Percentiles rank a stretch among this genome's conserved stretches.
phyloP scores from a whole-genome alignment of 352 stramenopile genomes.

The Globisporangium carolinianum region DNA sequence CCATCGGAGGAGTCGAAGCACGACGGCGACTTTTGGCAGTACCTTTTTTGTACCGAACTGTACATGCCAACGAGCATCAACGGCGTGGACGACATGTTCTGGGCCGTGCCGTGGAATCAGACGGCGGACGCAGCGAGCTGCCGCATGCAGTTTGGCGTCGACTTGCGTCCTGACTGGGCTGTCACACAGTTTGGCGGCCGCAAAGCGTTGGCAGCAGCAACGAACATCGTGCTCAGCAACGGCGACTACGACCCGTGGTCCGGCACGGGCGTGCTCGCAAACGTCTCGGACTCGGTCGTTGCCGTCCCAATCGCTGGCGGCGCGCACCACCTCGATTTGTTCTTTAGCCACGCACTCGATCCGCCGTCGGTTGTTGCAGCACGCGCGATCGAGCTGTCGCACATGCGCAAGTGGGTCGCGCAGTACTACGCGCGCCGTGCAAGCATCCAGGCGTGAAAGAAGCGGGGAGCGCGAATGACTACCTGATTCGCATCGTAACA shows the following conservation, averaged over 20 bases:
- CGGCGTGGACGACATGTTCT: constrained; percentile 87
- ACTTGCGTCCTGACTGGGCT: constrained; percentile 56
- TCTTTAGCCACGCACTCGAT: constrained; percentile 87
- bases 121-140: constrained; percentile 60
- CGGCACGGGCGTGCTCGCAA: constrained; percentile 77
- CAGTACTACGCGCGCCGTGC: constrained; percentile 37
- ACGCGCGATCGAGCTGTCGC: constrained; percentile 56
- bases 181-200: constrained; percentile 64
- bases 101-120: constrained; percentile 53
- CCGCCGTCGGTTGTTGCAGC: constrained; percentile 61
- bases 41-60: constrained; percentile 72
- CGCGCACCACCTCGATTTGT: constrained; percentile 88
- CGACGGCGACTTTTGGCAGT: constrained; percentile 72
- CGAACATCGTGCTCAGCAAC: constrained; percentile 95
- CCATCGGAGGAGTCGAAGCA: constrained; percentile 46
- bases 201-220: constrained; percentile 55
- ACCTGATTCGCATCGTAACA: too few relatives aligned
- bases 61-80: constrained; percentile 61
- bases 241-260: constrained; percentile 92
- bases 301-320: constrained; percentile 60
- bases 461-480: neutral
- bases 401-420: constrained; percentile 82
- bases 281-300: constrained; percentile 62
- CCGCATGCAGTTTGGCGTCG: constrained; percentile 52
- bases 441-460: constrained; percentile 2